Percentiles rank a stretch among this genome's conserved stretches.
Evolutionary conservation across 2,329 filamentous ascomycete genomes (phyloP).

Genomic region (Sporothrix variecibatus): DNA sequence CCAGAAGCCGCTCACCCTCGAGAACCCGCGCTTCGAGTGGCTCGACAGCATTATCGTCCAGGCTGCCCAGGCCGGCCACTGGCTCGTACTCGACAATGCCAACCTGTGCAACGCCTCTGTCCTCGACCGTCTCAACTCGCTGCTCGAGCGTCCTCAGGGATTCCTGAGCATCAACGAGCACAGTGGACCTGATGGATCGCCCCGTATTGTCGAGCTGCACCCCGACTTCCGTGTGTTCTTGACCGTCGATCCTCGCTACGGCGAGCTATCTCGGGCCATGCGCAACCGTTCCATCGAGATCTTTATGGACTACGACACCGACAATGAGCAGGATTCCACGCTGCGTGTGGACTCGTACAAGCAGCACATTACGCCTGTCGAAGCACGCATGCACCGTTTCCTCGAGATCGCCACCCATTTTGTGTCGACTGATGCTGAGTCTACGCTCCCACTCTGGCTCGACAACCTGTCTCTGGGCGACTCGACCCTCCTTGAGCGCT

Average conservation of each 20-base stretch:
- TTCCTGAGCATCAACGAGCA: constrained; percentile 92
- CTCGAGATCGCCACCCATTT: constrained; percentile 43
- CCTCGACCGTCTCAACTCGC: constrained; percentile 87
- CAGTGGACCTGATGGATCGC: constrained; percentile 76
- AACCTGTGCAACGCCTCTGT: constrained; percentile 96
- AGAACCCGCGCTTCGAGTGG: constrained; percentile 89
- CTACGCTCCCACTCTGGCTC: constrained; percentile 44
- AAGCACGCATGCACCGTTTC: constrained; percentile 53
- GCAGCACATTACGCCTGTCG: constrained; percentile 49
- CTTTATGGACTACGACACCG: constrained; percentile 58
- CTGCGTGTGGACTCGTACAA: constrained; percentile 38
- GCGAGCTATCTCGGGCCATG: constrained; percentile 95
- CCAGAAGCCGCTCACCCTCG: constrained; percentile 56
- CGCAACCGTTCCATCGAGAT: constrained; percentile 92
- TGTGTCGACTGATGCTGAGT: constrained; percentile 31
- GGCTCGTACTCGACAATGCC: constrained; percentile 95
- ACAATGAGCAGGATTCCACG: constrained; percentile 35
- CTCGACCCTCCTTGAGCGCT: constrained; percentile 41
- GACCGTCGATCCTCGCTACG: constrained; percentile 88
- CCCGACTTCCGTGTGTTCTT: constrained; percentile 88
- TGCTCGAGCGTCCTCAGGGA: constrained; percentile 82
- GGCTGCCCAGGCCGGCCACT: constrained; percentile 81
- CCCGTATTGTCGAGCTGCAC: constrained; percentile 78
- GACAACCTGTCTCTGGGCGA: constrained; percentile 54
- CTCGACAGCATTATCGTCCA: constrained; percentile 89